phyloP scores from a whole-genome alignment of 1,284 basidiomycete genomes.

The Moniliophthora roreri region DNA sequence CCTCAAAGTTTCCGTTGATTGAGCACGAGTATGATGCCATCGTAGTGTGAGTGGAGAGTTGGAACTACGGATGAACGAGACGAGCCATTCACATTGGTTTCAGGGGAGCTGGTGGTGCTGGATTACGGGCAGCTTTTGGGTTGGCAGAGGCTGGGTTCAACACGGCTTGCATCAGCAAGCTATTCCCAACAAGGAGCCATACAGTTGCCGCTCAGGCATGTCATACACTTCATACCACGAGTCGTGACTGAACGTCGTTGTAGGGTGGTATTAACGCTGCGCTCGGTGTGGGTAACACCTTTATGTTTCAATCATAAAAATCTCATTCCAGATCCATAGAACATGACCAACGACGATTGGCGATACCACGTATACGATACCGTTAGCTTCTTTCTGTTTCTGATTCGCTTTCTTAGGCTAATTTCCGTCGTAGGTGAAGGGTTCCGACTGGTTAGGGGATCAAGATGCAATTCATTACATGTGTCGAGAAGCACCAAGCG shows the following conservation, averaged over 20 bases:
- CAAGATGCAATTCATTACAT: conserved; percentile 99
- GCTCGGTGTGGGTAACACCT: conserved; percentile 87
- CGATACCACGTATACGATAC: conserved; percentile 99
- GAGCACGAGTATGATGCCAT: conserved; percentile 98
- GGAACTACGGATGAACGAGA: background rate
- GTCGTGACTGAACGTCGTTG: conserved; percentile 20
- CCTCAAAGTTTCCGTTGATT: conserved; percentile 91
- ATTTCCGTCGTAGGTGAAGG: conserved; percentile 74
- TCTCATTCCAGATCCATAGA: conserved; percentile 47
- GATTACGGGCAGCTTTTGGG: conserved; percentile 97
- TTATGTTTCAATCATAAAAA: conserved; percentile 17
- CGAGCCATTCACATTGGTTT: conserved; percentile 12
- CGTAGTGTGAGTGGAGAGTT: conserved; percentile 85
- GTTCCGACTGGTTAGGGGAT: conserved; percentile 99
- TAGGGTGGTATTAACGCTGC: conserved; percentile 99
- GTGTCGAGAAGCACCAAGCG: conserved; percentile 93
- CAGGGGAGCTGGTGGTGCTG: conserved; percentile 97
- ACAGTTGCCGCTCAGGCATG: conserved; percentile 95
- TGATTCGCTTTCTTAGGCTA: background rate
- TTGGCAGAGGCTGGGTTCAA: conserved; percentile 98
- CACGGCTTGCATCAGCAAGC: conserved; percentile 97
- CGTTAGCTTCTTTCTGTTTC: conserved; percentile 42
- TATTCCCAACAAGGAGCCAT: conserved; percentile 99
- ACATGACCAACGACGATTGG: conserved; percentile 99
- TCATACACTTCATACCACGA: conserved; percentile 13